phyloP scores from a whole-genome alignment of 352 stramenopile genomes.

The Globisporangium paddicum region DNA sequence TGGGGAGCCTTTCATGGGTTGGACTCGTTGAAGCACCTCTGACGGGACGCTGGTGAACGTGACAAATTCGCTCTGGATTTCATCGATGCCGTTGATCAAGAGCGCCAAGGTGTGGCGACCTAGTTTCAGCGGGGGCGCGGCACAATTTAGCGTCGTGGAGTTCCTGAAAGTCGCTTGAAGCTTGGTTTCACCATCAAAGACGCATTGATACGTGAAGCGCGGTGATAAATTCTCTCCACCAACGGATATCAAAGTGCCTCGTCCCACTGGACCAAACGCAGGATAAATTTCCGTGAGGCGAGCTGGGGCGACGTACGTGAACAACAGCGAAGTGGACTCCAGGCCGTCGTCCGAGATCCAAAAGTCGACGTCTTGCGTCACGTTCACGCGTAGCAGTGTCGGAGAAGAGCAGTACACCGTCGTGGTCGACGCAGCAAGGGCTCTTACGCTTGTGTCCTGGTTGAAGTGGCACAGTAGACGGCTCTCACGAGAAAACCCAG shows the following conservation, averaged over 20 bases:
- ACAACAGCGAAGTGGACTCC: constrained; percentile 15
- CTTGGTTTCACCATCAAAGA: constrained; percentile 23
- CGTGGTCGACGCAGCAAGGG: constrained; percentile 16
- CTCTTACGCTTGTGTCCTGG: constrained; percentile 7
- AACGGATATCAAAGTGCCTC: constrained; percentile 25
- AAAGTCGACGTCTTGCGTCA: constrained; percentile 14
- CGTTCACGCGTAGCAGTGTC: constrained; percentile 6
- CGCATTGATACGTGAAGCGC: constrained; percentile 20
- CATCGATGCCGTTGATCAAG: constrained; percentile 16
- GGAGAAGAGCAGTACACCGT: constrained; percentile 23
- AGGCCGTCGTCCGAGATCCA: constrained; percentile 32
- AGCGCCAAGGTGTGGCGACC: constrained; percentile 29
- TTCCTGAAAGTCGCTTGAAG: constrained; percentile 7
- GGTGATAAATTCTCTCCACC: constrained; percentile 18
- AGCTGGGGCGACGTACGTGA: constrained; percentile 19
- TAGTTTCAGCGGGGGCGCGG: constrained; percentile 18
- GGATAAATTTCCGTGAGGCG: constrained; percentile 16
- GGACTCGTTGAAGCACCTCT: constrained; percentile 26
- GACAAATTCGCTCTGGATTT: constrained; percentile 23
- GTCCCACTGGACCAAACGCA: constrained; percentile 24
- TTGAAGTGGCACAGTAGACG: constrained; percentile 31
- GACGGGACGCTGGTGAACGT: constrained; percentile 26
- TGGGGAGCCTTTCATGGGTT: constrained; percentile 24
- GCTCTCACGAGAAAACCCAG: constrained; percentile 18
- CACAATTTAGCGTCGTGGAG: constrained; percentile 16